A percentile compares a stretch with the other conserved stretches of the same genome.
Evolutionary conservation across 139 green algal species (phyloP).

Genomic region (Pycnococcus provasolii): DNA sequence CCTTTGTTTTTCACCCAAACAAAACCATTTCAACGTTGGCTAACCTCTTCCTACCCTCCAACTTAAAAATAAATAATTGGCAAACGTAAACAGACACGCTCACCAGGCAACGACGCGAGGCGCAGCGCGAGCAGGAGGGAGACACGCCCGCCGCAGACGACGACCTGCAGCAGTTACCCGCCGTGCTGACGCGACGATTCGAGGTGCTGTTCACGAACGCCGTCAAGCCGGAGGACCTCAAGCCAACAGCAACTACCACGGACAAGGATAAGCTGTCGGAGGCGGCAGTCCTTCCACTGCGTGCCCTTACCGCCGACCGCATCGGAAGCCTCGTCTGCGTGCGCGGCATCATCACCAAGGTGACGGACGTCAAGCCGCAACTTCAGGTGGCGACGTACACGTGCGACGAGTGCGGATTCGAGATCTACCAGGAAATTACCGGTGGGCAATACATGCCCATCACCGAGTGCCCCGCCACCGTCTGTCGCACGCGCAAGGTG

Average conservation of each 20-base stretch:
- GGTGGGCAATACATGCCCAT: conserved; percentile 61
- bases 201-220: conserved; percentile 58
- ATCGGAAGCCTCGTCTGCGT: conserved; percentile 81
- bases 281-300: conserved; percentile 38
- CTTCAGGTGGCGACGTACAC: conserved; percentile 87
- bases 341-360: conserved; percentile 79
- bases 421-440: conserved; percentile 88
- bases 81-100: no score
- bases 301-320: conserved; percentile 53
- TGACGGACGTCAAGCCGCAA: conserved; percentile 85
- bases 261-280: conserved; percentile 26
- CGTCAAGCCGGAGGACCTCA: no score
- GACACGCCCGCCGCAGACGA: conserved; percentile 15
- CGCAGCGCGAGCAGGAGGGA: conserved; percentile 19
- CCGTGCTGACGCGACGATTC: conserved; percentile 68
- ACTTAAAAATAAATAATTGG: no score
- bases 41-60: no score
- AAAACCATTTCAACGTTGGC: no score
- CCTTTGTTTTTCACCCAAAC: no score
- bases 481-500: conserved; percentile 40
- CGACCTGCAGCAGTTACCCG: conserved; percentile 42
- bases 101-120: neutral
- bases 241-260: conserved; percentile 10
- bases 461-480: conserved; percentile 28
- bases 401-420: conserved; percentile 69